Base-by-base conservation (phyloP, 768 basidiomycete species). In the Russula foetens region DNA sequence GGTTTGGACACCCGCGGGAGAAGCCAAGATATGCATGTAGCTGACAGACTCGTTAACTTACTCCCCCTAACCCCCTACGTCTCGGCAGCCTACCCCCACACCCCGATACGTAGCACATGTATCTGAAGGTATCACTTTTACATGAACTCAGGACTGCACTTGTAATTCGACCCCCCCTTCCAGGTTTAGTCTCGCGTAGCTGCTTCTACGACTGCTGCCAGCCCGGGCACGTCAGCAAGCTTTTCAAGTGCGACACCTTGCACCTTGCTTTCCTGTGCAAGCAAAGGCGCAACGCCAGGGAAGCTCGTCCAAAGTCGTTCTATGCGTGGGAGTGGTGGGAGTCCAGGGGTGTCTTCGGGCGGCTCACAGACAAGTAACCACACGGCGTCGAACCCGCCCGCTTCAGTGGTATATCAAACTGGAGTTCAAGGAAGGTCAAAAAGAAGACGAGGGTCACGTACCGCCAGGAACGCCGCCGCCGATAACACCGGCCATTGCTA, bases 391-490 rank as follows among this genome's bases (percentile, higher is more conserved):
- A 90, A 98, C 2, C 97, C 97, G 11, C 97, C 97, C 54, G 97
- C 97, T 98, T 65, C 56, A 55, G 24, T 50, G 8, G n/a, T 26
- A n/a, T 45, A 38, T 33, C 15, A 43, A 17, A 21, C 2, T 41
- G 6, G 12, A 19, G 24, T 24, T n/a, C n/a, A 41, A 56, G 23
- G 26, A 31, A 52, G 19, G 24, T 26, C 14, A 9, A 46, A 28
- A 54, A 43, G 53, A 45, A 64, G 56, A 35, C 21, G 11, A 26
- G 15, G 21, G n/a, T 9, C 4, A 71, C 88, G 66, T 68, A 94
- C 95, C 95, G 44, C 97, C 97, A 7, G 97, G 97, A 5, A 98
- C 97, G 21, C 96, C 96, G 26, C 94, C 95, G 23, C 92, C 93
- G 41, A 98, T 79, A 19, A 98, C 86, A 29, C 97, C 97, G 3